phyloP scores from a whole-genome alignment of 352 stramenopile species.

The Phytophthora cactorum region DNA sequence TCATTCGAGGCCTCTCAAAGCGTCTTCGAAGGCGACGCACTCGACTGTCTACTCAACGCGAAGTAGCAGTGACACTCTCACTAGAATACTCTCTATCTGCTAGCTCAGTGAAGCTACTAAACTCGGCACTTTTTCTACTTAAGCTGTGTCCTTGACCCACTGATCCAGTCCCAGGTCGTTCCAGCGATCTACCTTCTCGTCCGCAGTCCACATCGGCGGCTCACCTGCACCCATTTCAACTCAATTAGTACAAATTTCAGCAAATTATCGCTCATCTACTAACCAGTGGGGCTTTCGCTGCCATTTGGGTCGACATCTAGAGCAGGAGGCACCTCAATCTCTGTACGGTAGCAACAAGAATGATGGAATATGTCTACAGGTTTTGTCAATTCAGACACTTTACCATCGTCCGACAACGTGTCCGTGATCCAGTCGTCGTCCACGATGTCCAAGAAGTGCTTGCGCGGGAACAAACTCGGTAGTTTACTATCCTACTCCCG shows the following conservation, averaged over 20 bases:
- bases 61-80: conserved; percentile 22
- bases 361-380: neutral
- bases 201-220: conserved; percentile 49
- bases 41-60: conserved; percentile 59
- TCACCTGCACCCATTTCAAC: conserved; percentile 44
- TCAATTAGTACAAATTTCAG: neutral
- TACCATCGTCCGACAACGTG: conserved; percentile 82
- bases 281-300: conserved; percentile 57
- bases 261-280: neutral
- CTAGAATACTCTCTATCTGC: neutral
- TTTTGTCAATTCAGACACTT: conserved; percentile 22
- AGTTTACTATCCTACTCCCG: conserved; percentile 68
- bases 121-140: neutral
- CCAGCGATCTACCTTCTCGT: conserved; percentile 78
- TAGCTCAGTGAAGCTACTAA: neutral
- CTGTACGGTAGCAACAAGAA: conserved; percentile 33
- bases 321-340: conserved; percentile 72
- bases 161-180: conserved; percentile 80
- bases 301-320: conserved; percentile 64
- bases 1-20: conserved; percentile 43
- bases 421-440: conserved; percentile 86
- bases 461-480: conserved; percentile 70
- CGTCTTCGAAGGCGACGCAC: conserved; percentile 57
- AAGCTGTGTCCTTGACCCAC: conserved; percentile 55
- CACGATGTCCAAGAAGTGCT: conserved; percentile 80